Conservation (phyloP, 2,329 filamentous ascomycete species). For the Xylaria sp. region DNA sequence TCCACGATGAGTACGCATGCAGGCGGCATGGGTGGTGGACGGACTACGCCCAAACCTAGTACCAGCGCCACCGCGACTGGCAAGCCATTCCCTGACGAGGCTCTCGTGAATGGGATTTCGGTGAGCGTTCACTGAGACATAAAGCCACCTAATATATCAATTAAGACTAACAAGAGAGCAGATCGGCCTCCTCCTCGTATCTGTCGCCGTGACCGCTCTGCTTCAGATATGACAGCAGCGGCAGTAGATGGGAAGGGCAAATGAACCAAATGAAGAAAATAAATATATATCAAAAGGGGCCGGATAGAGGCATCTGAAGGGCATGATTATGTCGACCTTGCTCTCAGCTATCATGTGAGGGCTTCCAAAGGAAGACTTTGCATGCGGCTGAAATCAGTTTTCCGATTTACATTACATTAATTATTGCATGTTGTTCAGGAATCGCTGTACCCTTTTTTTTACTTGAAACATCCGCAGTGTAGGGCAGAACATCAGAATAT, state of each 20-base stretch:
- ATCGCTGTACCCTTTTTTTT: neutral
- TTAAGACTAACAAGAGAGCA: constrained; percentile 35
- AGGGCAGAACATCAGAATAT: neutral
- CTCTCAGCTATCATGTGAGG: neutral
- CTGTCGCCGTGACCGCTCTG: constrained; percentile 38
- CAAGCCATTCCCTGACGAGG: constrained; percentile 38
- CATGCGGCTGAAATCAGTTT: neutral
- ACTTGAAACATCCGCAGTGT: neutral
- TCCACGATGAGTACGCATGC: constrained; percentile 24
- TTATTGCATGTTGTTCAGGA: neutral
- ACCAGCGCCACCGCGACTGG: constrained; percentile 29
- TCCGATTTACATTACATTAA: neutral
- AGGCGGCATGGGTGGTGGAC: constrained; percentile 29
- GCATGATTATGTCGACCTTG: neutral
- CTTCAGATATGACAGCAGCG: constrained; percentile 38
- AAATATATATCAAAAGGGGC: neutral
- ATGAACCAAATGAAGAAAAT: too few relatives aligned
- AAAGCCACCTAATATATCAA: neutral
- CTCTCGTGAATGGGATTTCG: constrained; percentile 39
- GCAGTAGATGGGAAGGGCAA: neutral
- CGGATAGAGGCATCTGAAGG: neutral
- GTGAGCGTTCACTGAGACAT: constrained; percentile 36
- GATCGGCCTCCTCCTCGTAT: constrained; percentile 42
- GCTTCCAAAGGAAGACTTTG: neutral
- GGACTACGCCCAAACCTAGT: constrained; percentile 30